Evolutionary conservation across 345 rosid genomes (phyloP), one percentile per base, ranked within the genome.

Genomic region (Brassica cretica): DNA sequence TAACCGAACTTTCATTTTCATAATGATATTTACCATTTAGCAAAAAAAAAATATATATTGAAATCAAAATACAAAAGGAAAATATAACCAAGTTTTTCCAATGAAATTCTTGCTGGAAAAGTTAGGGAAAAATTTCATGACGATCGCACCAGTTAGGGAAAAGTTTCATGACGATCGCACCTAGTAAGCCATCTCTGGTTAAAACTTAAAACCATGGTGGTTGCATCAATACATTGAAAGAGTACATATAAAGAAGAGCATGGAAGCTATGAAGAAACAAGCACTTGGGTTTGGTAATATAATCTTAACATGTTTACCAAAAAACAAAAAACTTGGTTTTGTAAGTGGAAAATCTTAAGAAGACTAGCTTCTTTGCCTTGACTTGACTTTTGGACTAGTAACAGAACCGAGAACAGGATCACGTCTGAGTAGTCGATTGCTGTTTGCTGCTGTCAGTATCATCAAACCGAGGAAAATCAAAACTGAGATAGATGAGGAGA

Each of bases 191-290:
- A 18, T 7, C 56, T 51, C 56, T 51, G 19, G 16, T 25, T 25
- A 61, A 61, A 21, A 61, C 8, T 25, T 25, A 61, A 61, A 21
- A 61, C 8, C 35, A 25, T 61, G 27, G 35, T 61, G 89, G 68
- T 78, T 88, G 24, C 97, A 91, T 78, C 94, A 91, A 76, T 88
- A 86, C 76, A 88, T 91, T 27, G 64, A 85, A 92, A 81, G 96
- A 93, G 70, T 91, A 29, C 86, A 88, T 0, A 71, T 88, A 4
- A 71, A 93, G 83, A 89, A 91, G 83, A 87, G 25, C 80, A 81
- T 88, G 87, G 96, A 91, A 67, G 89, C 86, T 61, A 77, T 72
- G 49, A 86, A 88, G 85, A 61, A 25, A 30, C 35, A 58, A 58
- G 30, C 30, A 10, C 63, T 9, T 21, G 6, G 53, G 53, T 46